Conservation (phyloP, 2,329 filamentous ascomycete genomes). For the Fusarium cyanostomum region DNA sequence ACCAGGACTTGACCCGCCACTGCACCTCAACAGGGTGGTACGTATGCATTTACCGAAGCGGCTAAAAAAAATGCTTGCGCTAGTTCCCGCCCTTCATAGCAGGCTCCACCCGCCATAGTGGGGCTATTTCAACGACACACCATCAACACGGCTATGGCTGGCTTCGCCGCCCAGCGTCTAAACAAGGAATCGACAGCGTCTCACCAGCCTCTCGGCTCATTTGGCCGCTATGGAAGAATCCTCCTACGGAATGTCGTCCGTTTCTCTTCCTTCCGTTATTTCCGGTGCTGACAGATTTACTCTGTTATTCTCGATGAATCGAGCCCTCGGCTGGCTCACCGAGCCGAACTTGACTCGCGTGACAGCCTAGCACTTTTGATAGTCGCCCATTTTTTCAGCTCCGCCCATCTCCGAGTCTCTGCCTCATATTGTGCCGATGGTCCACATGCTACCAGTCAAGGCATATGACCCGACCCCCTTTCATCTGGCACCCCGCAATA, state of each 20-base stretch:
- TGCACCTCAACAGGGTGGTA: constrained; percentile 12
- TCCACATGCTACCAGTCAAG: constrained; percentile 20
- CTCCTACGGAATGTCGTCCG: neutral
- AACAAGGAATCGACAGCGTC: constrained; percentile 13
- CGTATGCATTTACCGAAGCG: constrained; percentile 46
- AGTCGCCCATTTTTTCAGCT: neutral
- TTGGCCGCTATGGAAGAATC: neutral
- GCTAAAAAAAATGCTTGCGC: constrained; percentile 36
- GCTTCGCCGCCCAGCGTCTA: neutral
- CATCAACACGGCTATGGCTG: constrained; percentile 36
- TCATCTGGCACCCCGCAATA: constrained; percentile 23
- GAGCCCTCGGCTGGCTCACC: constrained; percentile 26
- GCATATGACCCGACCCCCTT: constrained; percentile 13
- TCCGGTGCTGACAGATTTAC: neutral
- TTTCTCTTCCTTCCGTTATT: neutral
- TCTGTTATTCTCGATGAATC: neutral
- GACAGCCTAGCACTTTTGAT: constrained; percentile 17
- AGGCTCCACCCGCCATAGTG: constrained; percentile 34
- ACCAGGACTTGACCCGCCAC: constrained; percentile 9
- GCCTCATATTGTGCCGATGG: constrained; percentile 15
- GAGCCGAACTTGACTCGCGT: constrained; percentile 28
- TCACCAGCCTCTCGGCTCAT: constrained; percentile 14
- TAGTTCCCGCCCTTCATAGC: constrained; percentile 45
- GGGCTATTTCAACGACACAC: constrained; percentile 44
- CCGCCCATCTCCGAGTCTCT: constrained; percentile 1